Base-by-base conservation (phyloP, 768 basidiomycete species). In the Boletales sp. region DNA sequence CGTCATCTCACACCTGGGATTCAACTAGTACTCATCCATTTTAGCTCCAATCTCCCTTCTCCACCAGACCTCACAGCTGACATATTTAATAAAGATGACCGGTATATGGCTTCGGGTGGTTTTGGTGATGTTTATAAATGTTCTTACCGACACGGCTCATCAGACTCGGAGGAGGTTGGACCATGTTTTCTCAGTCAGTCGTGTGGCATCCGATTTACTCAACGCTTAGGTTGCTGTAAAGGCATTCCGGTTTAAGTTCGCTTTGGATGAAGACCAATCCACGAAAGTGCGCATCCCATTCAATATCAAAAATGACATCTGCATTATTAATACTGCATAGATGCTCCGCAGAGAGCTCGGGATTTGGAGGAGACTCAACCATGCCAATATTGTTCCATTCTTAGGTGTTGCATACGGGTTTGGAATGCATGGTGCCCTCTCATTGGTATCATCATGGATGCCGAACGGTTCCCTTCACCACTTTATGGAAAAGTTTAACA, bases 371-470 rank as follows among this genome's bases (percentile, higher is more conserved):
- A 37, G 36, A 37, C 49, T 70, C 0, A 15, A 56, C 0, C 66
- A 70, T 40, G 12, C 10, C 14, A 61, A 67, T 35, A 37, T 70
- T 1, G 51, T 70, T 12, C 67, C 65, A 2, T 57, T 70, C 32
- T 55, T 61, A 11, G 67, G 67, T 10, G 48, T 60, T 13, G 55
- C 55, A 5, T 44, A 50, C 4, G 63, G 59, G 2, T 70, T 69
- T 50, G 68, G 67, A 11, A 56, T 58, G 41, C 38, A n/a, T 3
- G 61, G 28, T 6, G 9, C 56, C 9, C 49, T 50, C 30, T 66
- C 66, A 1, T 50, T 70, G 55, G 67, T 70, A 8, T 67, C 64
- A 5, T 57, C 54, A 2, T 70, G 69, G 69, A 56, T 66, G 53
- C 60, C 58, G 1, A 66, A 68, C 30, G 64, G 54, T 12, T 58